Evolutionary conservation across 192 early-diverging fungal species (phyloP), one percentile per base, ranked within the genome.

Genomic region (Polychytrium aggregatum): DNA sequence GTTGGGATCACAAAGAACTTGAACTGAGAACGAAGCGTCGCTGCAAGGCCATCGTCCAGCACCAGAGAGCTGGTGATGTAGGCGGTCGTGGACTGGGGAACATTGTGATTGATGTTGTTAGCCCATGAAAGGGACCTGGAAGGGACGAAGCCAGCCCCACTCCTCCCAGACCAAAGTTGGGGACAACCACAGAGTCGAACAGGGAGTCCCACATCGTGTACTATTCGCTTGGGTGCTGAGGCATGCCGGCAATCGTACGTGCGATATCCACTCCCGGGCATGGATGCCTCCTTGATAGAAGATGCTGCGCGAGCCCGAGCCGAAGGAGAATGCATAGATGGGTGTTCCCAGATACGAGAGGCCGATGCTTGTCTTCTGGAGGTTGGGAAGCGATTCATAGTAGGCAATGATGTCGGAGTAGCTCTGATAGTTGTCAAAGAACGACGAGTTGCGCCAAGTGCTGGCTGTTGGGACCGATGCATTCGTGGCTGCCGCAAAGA

Each of bases 201-300:
- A n/a, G n/a, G n/a, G n/a, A n/a, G n/a, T n/a, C n/a, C n/a, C n/a
- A n/a, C n/a, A n/a, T n/a, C n/a, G n/a, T n/a, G n/a, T n/a, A n/a
- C n/a, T n/a, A n/a, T n/a, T n/a, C n/a, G n/a, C n/a, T n/a, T n/a
- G n/a, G n/a, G n/a, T n/a, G n/a, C n/a, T n/a, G n/a, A n/a, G n/a
- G n/a, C n/a, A n/a, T n/a, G n/a, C n/a, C n/a, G n/a, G n/a, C n/a
- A n/a, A n/a, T n/a, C n/a, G n/a, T n/a, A n/a, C 31, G 8, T 64
- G 68, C 11, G 63, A 52, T 44, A 79, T 67, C 79, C 79, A 81
- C 59, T 81, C 79, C 3, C 79, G 56, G 14, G 79, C 76, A 37
- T 81, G 79, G 39, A 75, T 74, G 5, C 68, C 71, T 16, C 72
- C 72, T 44, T 68, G 53, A 27, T 55, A 35, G n/a, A 69, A 38